phyloP scores from a whole-genome alignment of 2,329 filamentous ascomycete genomes.

The Botrytis paeoniae region DNA sequence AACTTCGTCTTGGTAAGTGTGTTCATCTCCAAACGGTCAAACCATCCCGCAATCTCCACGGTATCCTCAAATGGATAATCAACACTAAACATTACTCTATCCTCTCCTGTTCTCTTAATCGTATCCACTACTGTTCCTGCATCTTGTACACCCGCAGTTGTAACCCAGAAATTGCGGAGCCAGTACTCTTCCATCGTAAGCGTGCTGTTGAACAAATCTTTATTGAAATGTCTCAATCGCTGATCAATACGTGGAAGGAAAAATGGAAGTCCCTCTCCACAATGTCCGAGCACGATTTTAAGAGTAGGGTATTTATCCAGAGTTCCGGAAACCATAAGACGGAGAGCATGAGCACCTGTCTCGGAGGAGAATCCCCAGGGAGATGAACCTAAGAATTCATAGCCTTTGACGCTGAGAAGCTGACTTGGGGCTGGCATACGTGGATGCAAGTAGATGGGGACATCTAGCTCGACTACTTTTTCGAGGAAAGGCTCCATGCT shows the following conservation, averaged over 20 bases:
- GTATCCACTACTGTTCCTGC: slow-evolving; percentile 44
- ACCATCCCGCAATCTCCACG: slow-evolving; percentile 25
- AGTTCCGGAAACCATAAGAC: slow-evolving; percentile 28
- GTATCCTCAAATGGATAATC: slow-evolving; percentile 29
- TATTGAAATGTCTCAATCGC: slow-evolving; percentile 6
- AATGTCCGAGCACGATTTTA: slow-evolving; percentile 30
- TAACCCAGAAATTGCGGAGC: slow-evolving; percentile 55
- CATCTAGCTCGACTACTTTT: slow-evolving; percentile 40
- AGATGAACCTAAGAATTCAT: slow-evolving; percentile 41
- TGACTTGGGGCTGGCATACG: slow-evolving; percentile 32
- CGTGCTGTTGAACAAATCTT: background rate
- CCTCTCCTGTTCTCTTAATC: slow-evolving; percentile 40
- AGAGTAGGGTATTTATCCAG: slow-evolving; percentile 28
- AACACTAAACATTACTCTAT: slow-evolving; percentile 53
- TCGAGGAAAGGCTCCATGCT: slow-evolving; percentile 39
- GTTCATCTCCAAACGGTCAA: slow-evolving; percentile 24
- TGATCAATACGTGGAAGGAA: background rate
- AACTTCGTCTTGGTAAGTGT: slow-evolving; percentile 21
- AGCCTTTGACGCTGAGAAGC: slow-evolving; percentile 29
- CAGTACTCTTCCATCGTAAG: slow-evolving; percentile 42
- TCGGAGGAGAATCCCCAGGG: slow-evolving; percentile 51
- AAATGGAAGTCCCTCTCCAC: slow-evolving; percentile 30
- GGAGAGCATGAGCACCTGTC: slow-evolving; percentile 30
- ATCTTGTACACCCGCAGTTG: slow-evolving; percentile 49
- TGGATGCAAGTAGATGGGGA: slow-evolving; percentile 44